A percentile compares a stretch with the other conserved stretches of the same genome.
Conservation (phyloP, 2,329 filamentous ascomycete species). For the Hymenoscyphus albidus region DNA sequence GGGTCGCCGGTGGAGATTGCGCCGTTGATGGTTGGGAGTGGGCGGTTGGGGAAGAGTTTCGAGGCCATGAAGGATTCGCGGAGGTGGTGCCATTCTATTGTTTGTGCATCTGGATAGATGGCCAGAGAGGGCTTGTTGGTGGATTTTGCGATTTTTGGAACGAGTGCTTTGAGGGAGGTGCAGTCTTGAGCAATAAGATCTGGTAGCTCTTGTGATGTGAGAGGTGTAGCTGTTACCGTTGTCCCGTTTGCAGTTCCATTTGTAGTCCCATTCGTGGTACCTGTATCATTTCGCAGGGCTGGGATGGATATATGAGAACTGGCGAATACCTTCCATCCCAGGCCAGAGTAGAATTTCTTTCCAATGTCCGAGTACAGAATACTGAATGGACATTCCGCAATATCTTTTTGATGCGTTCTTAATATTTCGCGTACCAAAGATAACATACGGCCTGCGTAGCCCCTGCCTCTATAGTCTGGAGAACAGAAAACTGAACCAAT, state of each 20-base stretch:
- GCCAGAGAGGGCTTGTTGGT: conserved; percentile 48
- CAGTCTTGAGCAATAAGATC: conserved; percentile 63
- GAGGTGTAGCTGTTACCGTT: conserved; percentile 21
- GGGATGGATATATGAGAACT: conserved; percentile 68
- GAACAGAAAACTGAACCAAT: conserved; percentile 78
- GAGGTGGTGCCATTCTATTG: conserved; percentile 72
- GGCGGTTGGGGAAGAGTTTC: conserved; percentile 51
- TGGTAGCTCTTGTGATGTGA: conserved; percentile 56
- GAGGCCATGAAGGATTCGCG: conserved; percentile 75
- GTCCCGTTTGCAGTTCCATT: conserved; percentile 3
- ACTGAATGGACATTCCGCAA: conserved; percentile 57
- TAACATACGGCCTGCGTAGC: conserved; percentile 77
- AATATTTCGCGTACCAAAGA: conserved; percentile 56
- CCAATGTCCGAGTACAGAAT: conserved; percentile 86
- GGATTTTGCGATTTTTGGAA: conserved; percentile 41
- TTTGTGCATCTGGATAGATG: conserved; percentile 62
- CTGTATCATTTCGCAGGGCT: conserved; percentile 31
- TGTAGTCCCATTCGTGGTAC: conserved; percentile 28
- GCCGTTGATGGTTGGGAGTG: conserved; percentile 60
- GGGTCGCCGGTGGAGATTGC: conserved; percentile 55
- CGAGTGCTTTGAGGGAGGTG: conserved; percentile 49
- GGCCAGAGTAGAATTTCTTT: conserved; percentile 71
- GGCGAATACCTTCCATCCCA: conserved; percentile 71
- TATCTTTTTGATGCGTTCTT: conserved; percentile 48
- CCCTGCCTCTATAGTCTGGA: conserved; percentile 60